Base-by-base conservation (phyloP, 2,329 filamentous ascomycete species). In the Colletotrichum higginsianum region DNA sequence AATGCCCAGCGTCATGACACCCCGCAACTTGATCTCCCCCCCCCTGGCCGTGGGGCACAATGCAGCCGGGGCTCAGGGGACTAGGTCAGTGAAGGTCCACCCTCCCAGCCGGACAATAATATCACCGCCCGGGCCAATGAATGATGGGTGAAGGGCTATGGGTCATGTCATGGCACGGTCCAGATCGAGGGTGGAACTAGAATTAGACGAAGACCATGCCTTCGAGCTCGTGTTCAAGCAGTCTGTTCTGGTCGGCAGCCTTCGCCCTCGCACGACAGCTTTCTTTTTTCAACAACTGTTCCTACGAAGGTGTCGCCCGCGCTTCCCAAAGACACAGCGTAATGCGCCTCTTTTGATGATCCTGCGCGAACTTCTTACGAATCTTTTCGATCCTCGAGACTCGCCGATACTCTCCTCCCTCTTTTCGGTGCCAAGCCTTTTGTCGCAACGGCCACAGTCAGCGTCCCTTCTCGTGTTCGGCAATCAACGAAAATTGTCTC, bases 341-440 rank as follows among this genome's bases (percentile, higher is more conserved):
- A 50, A 72, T 72, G 70, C 67, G 61, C 52, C 55, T 57, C 49
- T 66, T 40, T 71, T 61, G 35, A 58, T 72, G 56, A 72, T 30
- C 12, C 53, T n/a, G 56, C 35, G 21, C 50, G 70, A 70, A 63
- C 12, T 42, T 35, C 23, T 44, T 3, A 62, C 46, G 60, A 62
- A 52, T 21, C 46, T 4, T 52, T 61, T 65, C 61, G 46, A 50
- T 57, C 35, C 18, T 53, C 40, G 44, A 69, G 26, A 60, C 46
- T 60, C 61, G 63, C 68, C 71, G 74, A 75, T 56, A 68, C 64
- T 70, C 53, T 58, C 58, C 38, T 53, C 67, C 49, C 58, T 71
- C 52, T 56, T 66, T 71, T 57, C 61, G 35, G 49, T 56, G 61
- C 67, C 70, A 72, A 72, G 67, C 49, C 49, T 71, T 56, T 61